Evolutionary conservation across 176 grass and related monocot genomes (phyloP).

Genomic region (Cocos nucifera): DNA sequence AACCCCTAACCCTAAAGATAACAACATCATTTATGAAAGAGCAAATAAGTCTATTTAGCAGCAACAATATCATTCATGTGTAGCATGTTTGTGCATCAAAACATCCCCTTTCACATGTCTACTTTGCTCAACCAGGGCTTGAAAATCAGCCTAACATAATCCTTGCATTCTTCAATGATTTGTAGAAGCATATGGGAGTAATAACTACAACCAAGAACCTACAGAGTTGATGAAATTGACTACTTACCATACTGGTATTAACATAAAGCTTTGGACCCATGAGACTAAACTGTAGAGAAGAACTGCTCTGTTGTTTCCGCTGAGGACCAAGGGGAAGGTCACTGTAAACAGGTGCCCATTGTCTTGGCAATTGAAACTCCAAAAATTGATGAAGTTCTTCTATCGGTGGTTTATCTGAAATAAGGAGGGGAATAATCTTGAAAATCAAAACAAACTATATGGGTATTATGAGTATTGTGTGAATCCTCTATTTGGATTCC

Average conservation of each 20-base stretch:
- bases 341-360: slow-evolving; percentile 94
- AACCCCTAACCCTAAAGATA: too few relatives aligned
- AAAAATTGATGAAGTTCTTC: slow-evolving; percentile 92
- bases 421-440: slow-evolving; percentile 16
- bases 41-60: too few relatives aligned
- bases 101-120: too few relatives aligned
- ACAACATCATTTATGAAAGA: too few relatives aligned
- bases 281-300: slow-evolving; percentile 79
- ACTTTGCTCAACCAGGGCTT: too few relatives aligned
- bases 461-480: too few relatives aligned
- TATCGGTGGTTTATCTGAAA: slow-evolving; percentile 81
- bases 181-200: background rate
- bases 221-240: background rate
- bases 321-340: slow-evolving; percentile 92
- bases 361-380: slow-evolving; percentile 95
- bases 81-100: too few relatives aligned
- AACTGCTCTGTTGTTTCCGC: slow-evolving; percentile 59
- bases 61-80: too few relatives aligned
- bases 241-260: slow-evolving; percentile 75
- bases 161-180: too few relatives aligned
- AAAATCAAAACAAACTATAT: background rate
- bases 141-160: too few relatives aligned
- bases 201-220: background rate
- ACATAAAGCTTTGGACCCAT: slow-evolving; percentile 89
- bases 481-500: too few relatives aligned